Evolutionary conservation across 441 rosid species (phyloP).

Genomic region (Gossypium schwendimanii): DNA sequence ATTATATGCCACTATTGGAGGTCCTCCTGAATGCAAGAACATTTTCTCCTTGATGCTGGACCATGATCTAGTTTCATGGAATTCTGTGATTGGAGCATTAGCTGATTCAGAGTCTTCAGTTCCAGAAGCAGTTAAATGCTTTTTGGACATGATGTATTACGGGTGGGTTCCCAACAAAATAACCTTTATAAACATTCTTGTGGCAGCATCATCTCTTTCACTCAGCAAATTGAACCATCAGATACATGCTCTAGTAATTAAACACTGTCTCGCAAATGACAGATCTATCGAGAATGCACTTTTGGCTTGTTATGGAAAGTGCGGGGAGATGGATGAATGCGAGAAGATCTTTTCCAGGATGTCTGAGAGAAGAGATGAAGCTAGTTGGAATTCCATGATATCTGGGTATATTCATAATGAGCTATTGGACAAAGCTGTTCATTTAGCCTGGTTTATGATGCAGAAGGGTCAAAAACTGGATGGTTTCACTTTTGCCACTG

Average conservation of each 20-base stretch:
- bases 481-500: conserved; percentile 73
- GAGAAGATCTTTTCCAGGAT: conserved; percentile 72
- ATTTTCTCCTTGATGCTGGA: conserved; percentile 58
- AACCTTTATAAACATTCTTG: conserved; percentile 60
- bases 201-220: conserved; percentile 55
- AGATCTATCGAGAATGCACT: conserved; percentile 69
- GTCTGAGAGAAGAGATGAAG: conserved; percentile 69
- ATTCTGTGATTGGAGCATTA: conserved; percentile 68
- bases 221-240: conserved; percentile 43
- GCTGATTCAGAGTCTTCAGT: conserved; percentile 45
- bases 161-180: conserved; percentile 63
- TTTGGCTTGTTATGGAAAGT: conserved; percentile 74
- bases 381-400: conserved; percentile 85
- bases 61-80: conserved; percentile 84
- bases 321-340: conserved; percentile 61
- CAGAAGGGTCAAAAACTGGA: conserved; percentile 67
- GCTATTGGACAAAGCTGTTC: conserved; percentile 60
- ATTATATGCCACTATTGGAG: conserved; percentile 55
- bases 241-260: conserved; percentile 59
- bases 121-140: conserved; percentile 42
- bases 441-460: conserved; percentile 69
- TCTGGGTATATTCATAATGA: conserved; percentile 80
- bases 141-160: conserved; percentile 47
- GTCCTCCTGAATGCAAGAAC: conserved; percentile 39
- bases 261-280: conserved; percentile 40